Evolutionary conservation across 1,139 yeast species (phyloP).

Genomic region (Blastobotrys persicus): DNA sequence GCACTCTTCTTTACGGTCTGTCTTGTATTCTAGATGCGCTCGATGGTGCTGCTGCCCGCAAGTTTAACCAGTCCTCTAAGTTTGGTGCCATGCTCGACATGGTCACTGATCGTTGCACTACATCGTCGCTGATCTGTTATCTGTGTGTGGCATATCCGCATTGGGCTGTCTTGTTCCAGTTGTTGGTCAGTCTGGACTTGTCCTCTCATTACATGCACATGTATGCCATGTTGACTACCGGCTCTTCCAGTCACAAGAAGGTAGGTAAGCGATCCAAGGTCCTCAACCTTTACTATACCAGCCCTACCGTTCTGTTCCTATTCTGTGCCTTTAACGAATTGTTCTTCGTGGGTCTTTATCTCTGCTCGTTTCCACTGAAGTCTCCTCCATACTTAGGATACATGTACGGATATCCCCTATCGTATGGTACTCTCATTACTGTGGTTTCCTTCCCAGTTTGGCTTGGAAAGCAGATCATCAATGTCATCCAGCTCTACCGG

Average conservation of each 20-base stretch:
- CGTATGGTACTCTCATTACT: slow-evolving; percentile 67
- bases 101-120: slow-evolving; percentile 98
- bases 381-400: slow-evolving; percentile 43
- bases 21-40: slow-evolving; percentile 94
- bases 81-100: slow-evolving; percentile 97
- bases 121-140: slow-evolving; percentile 84
- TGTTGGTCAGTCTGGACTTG: slow-evolving; percentile 80
- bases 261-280: slow-evolving; percentile 73
- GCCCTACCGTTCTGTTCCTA: slow-evolving; percentile 74
- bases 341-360: slow-evolving; percentile 85
- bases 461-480: slow-evolving; percentile 87
- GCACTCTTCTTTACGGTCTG: slow-evolving; percentile 74
- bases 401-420: slow-evolving; percentile 44
- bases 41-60: slow-evolving; percentile 95
- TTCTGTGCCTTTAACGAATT: slow-evolving; percentile 93
- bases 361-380: slow-evolving; percentile 60
- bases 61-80: slow-evolving; percentile 80
- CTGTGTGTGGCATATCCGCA: slow-evolving; percentile 76
- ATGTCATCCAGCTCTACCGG: slow-evolving; percentile 79
- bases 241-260: slow-evolving; percentile 80
- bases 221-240: slow-evolving; percentile 87
- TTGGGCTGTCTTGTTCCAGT: slow-evolving; percentile 70
- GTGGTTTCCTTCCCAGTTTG: slow-evolving; percentile 78
- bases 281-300: slow-evolving; percentile 81
- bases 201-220: slow-evolving; percentile 98